These are phyloP conservation scores for Fusarium transvaalense DNA, from an alignment of 2,329 filamentous ascomycete species.

Conservation along the genomic window DNA sequence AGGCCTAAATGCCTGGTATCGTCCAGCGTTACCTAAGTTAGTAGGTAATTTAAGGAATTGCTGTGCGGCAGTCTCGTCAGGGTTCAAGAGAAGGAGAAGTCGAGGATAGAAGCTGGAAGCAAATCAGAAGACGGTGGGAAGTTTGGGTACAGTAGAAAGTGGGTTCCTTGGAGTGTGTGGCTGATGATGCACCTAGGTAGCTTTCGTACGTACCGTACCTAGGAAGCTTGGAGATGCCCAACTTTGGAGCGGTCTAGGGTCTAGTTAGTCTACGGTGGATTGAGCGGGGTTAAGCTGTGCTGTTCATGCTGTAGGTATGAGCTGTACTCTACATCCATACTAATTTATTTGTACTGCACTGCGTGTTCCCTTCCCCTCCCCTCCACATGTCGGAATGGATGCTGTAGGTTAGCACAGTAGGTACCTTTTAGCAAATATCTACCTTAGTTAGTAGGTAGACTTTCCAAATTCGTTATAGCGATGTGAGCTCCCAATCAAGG, in stretches of 20 bases:
- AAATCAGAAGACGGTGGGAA: conserved; percentile 31
- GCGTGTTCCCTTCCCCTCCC: background rate
- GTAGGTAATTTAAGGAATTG: conserved; percentile 15
- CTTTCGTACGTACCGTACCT: conserved; percentile 25
- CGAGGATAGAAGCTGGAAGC: conserved; percentile 24
- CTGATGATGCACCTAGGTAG: conserved; percentile 48
- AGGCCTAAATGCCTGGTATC: conserved; percentile 23
- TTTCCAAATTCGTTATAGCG: conserved; percentile 14
- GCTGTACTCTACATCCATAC: conserved; percentile 16
- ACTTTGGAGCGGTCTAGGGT: conserved; percentile 39
- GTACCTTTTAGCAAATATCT: background rate
- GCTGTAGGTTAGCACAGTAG: conserved; percentile 9
- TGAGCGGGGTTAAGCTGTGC: conserved; percentile 33
- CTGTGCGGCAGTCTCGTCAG: conserved; percentile 18
- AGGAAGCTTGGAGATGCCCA: conserved; percentile 32
- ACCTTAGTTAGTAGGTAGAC: no score
- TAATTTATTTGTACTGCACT: background rate
- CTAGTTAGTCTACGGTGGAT: conserved; percentile 25
- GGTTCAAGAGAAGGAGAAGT: conserved; percentile 31
- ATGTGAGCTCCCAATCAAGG: conserved; percentile 11
- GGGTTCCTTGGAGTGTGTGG: conserved; percentile 39
- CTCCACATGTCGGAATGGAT: conserved; percentile 1
- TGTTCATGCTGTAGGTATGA: conserved; percentile 31
- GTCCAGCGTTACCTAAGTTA: conserved; percentile 8
- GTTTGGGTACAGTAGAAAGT: conserved; percentile 20